Evolutionary conservation across 2,329 filamentous ascomycete species (phyloP).

Genomic region (Pseudogymnoascus sp.): DNA sequence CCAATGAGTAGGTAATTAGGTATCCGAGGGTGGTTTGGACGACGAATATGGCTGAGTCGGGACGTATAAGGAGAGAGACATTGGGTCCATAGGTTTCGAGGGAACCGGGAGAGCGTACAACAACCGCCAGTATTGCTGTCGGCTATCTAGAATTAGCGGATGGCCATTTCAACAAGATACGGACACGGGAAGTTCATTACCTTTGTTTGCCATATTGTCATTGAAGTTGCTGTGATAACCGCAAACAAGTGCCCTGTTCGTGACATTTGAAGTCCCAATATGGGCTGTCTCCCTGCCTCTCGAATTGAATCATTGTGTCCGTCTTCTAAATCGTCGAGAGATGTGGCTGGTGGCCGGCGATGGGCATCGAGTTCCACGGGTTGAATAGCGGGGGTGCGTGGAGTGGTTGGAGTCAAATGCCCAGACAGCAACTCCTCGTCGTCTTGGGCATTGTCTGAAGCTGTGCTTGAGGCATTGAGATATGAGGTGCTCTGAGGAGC

Average conservation of each 20-base stretch:
- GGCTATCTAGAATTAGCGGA: slow-evolving; percentile 47
- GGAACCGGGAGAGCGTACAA: slow-evolving; percentile 74
- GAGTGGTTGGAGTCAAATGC: slow-evolving; percentile 33
- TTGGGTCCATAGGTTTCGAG: slow-evolving; percentile 79
- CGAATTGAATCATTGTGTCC: slow-evolving; percentile 12
- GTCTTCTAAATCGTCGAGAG: slow-evolving; percentile 16
- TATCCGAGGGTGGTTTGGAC: slow-evolving; percentile 80
- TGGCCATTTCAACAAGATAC: background rate
- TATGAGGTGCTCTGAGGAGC: slow-evolving; percentile 30
- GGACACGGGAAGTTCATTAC: slow-evolving; percentile 38
- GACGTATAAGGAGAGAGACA: slow-evolving; percentile 73
- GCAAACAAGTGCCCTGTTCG: slow-evolving; percentile 78
- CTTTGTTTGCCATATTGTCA: slow-evolving; percentile 97
- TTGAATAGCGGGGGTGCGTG: slow-evolving; percentile 49
- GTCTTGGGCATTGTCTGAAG: slow-evolving; percentile 19
- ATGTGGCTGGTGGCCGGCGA: slow-evolving; percentile 14
- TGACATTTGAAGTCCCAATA: slow-evolving; percentile 69
- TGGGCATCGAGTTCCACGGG: slow-evolving; percentile 49
- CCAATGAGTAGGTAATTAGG: slow-evolving; percentile 88
- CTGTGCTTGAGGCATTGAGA: slow-evolving; percentile 23
- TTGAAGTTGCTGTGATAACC: slow-evolving; percentile 73
- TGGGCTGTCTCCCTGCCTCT: slow-evolving; percentile 45
- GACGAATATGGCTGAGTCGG: slow-evolving; percentile 86
- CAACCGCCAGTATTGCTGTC: slow-evolving; percentile 76
- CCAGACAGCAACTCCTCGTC: slow-evolving; percentile 21